phyloP scores from a whole-genome alignment of 2,329 filamentous ascomycete species.

The Rhytidhysteron rufulum region DNA sequence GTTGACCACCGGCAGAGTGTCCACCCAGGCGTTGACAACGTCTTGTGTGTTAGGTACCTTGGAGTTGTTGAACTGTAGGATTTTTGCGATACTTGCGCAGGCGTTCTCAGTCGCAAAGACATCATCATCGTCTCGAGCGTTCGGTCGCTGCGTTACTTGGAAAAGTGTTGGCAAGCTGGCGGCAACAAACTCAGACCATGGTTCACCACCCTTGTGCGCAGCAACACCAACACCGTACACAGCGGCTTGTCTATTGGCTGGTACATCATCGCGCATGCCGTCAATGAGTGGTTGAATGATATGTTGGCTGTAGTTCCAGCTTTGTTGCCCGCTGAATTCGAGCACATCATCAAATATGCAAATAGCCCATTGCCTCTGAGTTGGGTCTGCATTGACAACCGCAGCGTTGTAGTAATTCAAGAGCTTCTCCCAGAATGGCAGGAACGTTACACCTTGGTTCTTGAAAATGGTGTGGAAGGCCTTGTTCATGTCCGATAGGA shows the following conservation, averaged over 20 bases:
- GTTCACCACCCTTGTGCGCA: conserved; percentile 81
- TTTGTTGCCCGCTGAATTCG: conserved; percentile 90
- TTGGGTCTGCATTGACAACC: conserved; percentile 75
- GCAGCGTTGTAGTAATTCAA: conserved; percentile 83
- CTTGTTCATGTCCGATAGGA: conserved; percentile 99
- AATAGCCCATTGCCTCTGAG: conserved; percentile 96
- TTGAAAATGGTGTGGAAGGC: conserved; percentile 99
- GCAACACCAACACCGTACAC: conserved; percentile 95
- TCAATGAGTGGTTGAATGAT: conserved; percentile 84
- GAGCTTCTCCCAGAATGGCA: conserved; percentile 82
- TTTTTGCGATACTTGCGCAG: conserved; percentile 93
- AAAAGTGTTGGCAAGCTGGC: conserved; percentile 78
- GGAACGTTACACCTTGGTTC: conserved; percentile 81
- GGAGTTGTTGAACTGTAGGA: conserved; percentile 80
- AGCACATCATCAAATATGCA: conserved; percentile 98
- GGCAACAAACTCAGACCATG: conserved; percentile 85
- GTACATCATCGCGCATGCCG: conserved; percentile 79
- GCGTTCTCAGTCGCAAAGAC: conserved; percentile 98
- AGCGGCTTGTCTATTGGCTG: conserved; percentile 91
- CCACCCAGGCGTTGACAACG: conserved; percentile 79
- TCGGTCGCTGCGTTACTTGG: conserved; percentile 73
- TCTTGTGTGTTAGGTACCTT: conserved; percentile 74
- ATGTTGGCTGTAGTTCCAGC: conserved; percentile 78
- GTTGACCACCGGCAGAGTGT: conserved; percentile 85
- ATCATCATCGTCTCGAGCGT: conserved; percentile 85